These are phyloP conservation scores for Rutstroemia sydowiana DNA, from an alignment of 2,329 filamentous ascomycete species.

Conservation along the genomic window DNA sequence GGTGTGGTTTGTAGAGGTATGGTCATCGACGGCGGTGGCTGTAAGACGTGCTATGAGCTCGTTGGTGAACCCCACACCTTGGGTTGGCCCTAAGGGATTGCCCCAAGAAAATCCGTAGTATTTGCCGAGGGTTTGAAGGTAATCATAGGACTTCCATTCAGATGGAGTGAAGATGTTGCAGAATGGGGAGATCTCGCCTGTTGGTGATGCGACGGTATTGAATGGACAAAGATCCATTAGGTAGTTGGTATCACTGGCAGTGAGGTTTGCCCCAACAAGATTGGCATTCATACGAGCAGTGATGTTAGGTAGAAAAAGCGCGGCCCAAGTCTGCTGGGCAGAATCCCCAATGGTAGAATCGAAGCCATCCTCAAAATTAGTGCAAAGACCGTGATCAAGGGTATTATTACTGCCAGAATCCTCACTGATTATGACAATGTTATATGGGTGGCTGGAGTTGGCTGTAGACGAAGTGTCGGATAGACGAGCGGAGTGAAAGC, in stretches of 20 bases:
- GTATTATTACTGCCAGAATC: conserved; percentile 66
- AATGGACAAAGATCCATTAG: conserved; percentile 90
- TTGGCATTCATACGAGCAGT: conserved; percentile 60
- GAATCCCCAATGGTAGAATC: conserved; percentile 40
- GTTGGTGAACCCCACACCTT: conserved; percentile 82
- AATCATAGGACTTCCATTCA: conserved; percentile 77
- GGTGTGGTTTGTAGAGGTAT: conserved; percentile 71
- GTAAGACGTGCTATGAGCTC: conserved; percentile 81
- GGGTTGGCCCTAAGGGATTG: conserved; percentile 71
- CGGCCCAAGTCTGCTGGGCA: conserved; percentile 51
- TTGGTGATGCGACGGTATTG: conserved; percentile 60
- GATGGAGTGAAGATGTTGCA: conserved; percentile 64
- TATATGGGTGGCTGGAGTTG: conserved; percentile 40
- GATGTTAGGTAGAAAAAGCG: conserved; percentile 60
- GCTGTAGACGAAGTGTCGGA: conserved; percentile 33
- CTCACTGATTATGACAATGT: conserved; percentile 65
- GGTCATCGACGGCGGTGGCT: conserved; percentile 57
- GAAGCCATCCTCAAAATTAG: conserved; percentile 57
- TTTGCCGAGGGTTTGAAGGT: conserved; percentile 72
- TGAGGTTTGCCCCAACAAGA: conserved; percentile 61
- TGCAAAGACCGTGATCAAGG: conserved; percentile 66
- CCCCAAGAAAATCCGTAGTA: conserved; percentile 77
- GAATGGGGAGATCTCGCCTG: conserved; percentile 57
- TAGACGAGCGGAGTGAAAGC: conserved; percentile 51
- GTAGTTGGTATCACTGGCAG: conserved; percentile 52